phyloP scores from a whole-genome alignment of 2,329 filamentous ascomycete genomes.

The Fusarium staphyleae region DNA sequence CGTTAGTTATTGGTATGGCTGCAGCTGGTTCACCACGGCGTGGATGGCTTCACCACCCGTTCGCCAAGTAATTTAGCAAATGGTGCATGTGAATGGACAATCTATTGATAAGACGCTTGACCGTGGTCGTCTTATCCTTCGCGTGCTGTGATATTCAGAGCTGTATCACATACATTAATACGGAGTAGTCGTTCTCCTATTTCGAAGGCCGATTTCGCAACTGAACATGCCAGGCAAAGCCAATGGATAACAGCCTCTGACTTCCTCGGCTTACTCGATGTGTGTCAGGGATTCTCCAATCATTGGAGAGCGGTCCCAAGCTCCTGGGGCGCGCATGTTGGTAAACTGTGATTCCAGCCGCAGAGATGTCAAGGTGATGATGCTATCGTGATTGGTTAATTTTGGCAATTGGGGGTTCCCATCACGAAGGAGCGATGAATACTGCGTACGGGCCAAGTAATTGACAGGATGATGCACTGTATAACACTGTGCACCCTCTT shows the following conservation, averaged over 20 bases:
- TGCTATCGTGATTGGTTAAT: constrained; percentile 18
- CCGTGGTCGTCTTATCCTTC: too few relatives aligned
- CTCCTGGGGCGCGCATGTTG: constrained; percentile 7
- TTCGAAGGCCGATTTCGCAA: not conserved
- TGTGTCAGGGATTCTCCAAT: constrained; percentile 8
- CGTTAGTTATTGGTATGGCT: too few relatives aligned
- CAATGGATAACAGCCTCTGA: not conserved
- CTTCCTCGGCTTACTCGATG: constrained; percentile 1
- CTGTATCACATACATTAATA: too few relatives aligned
- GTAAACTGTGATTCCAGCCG: not conserved
- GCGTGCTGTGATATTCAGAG: too few relatives aligned
- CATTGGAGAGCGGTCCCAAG: constrained; percentile 1
- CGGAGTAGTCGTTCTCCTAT: too few relatives aligned
- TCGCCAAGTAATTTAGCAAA: too few relatives aligned
- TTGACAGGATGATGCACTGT: not conserved
- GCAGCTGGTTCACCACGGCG: too few relatives aligned
- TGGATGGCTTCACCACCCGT: too few relatives aligned
- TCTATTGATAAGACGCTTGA: too few relatives aligned
- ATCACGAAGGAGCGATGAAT: constrained; percentile 1
- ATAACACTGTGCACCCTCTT: accelerated
- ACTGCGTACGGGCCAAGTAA: not conserved
- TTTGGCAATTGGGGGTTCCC: not conserved
- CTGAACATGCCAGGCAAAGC: not conserved
- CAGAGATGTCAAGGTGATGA: too few relatives aligned
- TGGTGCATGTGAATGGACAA: too few relatives aligned